Evolutionary conservation across 352 stramenopile species (phyloP).

Genomic region (Nothophytophthora sp.): DNA sequence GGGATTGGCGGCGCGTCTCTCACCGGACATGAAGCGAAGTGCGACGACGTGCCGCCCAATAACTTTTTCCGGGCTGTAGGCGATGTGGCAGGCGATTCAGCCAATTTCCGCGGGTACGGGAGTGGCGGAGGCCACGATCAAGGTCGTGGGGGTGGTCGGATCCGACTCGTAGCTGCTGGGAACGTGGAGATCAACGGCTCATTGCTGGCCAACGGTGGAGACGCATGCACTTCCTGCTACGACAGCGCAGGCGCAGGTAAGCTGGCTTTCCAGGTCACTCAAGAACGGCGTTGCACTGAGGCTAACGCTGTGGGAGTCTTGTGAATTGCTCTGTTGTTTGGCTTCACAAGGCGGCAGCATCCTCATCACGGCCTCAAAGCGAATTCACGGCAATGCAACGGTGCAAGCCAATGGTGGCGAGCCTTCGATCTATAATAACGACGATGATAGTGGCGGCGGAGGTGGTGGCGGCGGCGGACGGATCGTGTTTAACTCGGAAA

Average conservation of each 20-base stretch:
- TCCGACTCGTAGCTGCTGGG: conserved; percentile 38
- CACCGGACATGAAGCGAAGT: conserved; percentile 31
- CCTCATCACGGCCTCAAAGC: conserved; percentile 30
- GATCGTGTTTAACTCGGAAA: conserved; percentile 50
- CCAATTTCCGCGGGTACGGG: conserved; percentile 82
- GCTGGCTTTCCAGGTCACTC: neutral
- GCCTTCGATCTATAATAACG: conserved; percentile 34
- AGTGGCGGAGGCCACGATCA: conserved; percentile 71
- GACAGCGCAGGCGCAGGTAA: conserved; percentile 64
- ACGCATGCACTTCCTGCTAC: conserved; percentile 47
- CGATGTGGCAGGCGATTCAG: conserved; percentile 43
- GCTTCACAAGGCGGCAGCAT: conserved; percentile 48
- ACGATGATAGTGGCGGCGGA: conserved; percentile 43
- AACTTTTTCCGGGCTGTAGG: conserved; percentile 70
- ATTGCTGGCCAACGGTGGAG: conserved; percentile 63
- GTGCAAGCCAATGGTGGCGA: conserved; percentile 60
- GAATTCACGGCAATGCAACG: conserved; percentile 40
- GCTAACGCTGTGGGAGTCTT: too few species aligned
- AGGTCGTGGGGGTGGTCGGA: conserved; percentile 62
- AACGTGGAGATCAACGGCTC: conserved; percentile 65
- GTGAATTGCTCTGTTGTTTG: neutral
- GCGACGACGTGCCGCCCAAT: conserved; percentile 55
- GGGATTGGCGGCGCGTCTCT: conserved; percentile 77
- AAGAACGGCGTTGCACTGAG: too few species aligned
- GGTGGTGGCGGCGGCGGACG: conserved; percentile 57